Evolutionary conservation across 306 rosid genomes (phyloP).

Genomic region (Biancaea sappan): DNA sequence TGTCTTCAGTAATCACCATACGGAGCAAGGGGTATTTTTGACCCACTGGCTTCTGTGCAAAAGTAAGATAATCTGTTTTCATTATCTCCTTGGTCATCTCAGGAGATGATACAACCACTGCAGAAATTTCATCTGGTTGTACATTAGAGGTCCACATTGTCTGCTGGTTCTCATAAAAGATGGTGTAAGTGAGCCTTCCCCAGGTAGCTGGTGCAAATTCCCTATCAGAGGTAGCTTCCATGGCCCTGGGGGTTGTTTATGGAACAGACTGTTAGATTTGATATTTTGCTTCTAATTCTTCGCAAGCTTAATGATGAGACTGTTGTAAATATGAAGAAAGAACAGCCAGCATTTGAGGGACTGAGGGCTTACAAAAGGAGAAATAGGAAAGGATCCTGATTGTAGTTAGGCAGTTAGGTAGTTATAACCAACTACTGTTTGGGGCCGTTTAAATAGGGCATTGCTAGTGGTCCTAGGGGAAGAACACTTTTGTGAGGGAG

Average conservation of each 20-base stretch:
- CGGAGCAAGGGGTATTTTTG: slow-evolving; percentile 28
- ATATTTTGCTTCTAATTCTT: background rate
- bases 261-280: background rate
- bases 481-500: too few relatives aligned
- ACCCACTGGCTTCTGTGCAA: slow-evolving; percentile 31
- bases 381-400: too few relatives aligned
- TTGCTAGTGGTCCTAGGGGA: too few relatives aligned
- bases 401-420: too few relatives aligned
- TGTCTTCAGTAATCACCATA: slow-evolving; percentile 46
- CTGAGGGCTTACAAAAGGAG: too few relatives aligned
- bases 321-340: too few relatives aligned
- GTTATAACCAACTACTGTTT: too few relatives aligned
- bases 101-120: slow-evolving; percentile 31
- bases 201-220: slow-evolving; percentile 34
- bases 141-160: slow-evolving; percentile 33
- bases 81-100: slow-evolving; percentile 20
- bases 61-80: slow-evolving; percentile 34
- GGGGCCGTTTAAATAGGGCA: too few relatives aligned
- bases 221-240: slow-evolving; percentile 38
- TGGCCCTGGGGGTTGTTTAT: slow-evolving; percentile 28
- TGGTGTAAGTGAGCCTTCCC: slow-evolving; percentile 25
- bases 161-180: slow-evolving; percentile 6
- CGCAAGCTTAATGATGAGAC: too few relatives aligned
- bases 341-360: too few relatives aligned
- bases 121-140: slow-evolving; percentile 29